Base-by-base conservation (phyloP, 176 grass and related monocot species). In the Phyllostachys edulis region DNA sequence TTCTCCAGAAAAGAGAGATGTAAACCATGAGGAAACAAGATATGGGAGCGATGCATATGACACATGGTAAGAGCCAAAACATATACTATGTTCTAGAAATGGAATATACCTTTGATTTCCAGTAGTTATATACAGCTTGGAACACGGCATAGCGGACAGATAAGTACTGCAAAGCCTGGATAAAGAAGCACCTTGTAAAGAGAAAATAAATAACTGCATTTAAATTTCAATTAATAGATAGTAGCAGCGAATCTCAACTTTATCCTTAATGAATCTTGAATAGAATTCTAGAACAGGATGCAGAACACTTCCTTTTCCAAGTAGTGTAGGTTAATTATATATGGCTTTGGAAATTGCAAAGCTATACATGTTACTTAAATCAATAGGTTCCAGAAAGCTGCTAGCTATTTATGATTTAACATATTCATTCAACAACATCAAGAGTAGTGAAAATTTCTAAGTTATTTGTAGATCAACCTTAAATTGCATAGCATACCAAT, bases 111-210 rank as follows among this genome's bases (percentile, higher is more conserved):
- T 98, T 98, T 63, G 80, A 73, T 90, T 92, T 98, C 96, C 96
- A 98, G 74, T 89, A 93, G 73, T 85, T 95, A 93, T 93, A 98
- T 92, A 98, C 87, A 85, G 91, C 89, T 63, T 95, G 91, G 79
- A 92, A 87, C 83, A 98, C 69, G 7, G 80, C 82, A 84, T 90
- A 84, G 27, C 89, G 77, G 76, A 98, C 85, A 82, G 87, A 94
- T 42, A 87, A 65, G 63, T 87, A 91, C 64, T 95, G 91, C 80
- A 95, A 89, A 85, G 91, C 91, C 96, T 98, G 90, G 14, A 83
- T 0, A 77, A 29, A 84, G 38, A 66, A 94, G 72, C 18, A 63
- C 71, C 80, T 73, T 26, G 49, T 90, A 74, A 90, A 52, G 65
- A 63, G 29, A 86, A 69, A 46, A 76, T 37, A 78, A 79, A 87